Base-by-base conservation (phyloP, 192 early-diverging fungal species). In the Linnemannia exigua region DNA sequence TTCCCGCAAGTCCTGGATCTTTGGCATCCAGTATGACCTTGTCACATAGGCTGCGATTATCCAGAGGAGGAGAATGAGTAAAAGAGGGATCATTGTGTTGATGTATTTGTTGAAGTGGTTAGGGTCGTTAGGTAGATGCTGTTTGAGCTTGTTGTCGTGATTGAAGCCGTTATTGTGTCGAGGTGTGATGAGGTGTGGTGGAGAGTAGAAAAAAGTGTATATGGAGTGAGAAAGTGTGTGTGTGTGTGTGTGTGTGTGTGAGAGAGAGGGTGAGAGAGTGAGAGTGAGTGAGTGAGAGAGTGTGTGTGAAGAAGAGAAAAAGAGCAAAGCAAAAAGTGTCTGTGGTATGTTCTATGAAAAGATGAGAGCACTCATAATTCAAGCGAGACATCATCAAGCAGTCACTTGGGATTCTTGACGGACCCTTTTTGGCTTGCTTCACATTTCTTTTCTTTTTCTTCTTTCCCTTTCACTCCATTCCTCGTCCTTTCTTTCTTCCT, bases 21-120 rank as follows among this genome's bases (percentile, higher is more conserved):
- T 80, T 28, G 84, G 84, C 19, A 80, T 16, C 84, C 84, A 86
- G 33, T 77, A 74, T 63, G 50, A 19, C 28, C 84, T 67, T 31
- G 84, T 86, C 6, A 80, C 48, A 46, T 73, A 86, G 12, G 66
- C 74, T 0, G 63, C 75, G 9, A 80, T 48, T 69, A 58, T 67
- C 70, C 74, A 86, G 33, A 86, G 51, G 5, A 86, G 51, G 4
- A 86, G 37, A 15, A 86, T 67, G 38, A 86, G 50, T 50, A 86
- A n/a, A 44, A 86, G 41, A 19, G 75, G 68, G 25, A 77, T 66
- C 79, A 80, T 85, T 66, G 38, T 14, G 72, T 31, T 52, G 67
- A 5, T 0, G 19, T 67, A 1, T 33, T 36, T 20, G 22, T 15
- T 15, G 19, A 20, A 6, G 50, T 22, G 8, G 73, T 20, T 5